These are phyloP conservation scores for Akanthomyces lecanii DNA, from an alignment of 2,329 filamentous ascomycete species.

Conservation along the genomic window DNA sequence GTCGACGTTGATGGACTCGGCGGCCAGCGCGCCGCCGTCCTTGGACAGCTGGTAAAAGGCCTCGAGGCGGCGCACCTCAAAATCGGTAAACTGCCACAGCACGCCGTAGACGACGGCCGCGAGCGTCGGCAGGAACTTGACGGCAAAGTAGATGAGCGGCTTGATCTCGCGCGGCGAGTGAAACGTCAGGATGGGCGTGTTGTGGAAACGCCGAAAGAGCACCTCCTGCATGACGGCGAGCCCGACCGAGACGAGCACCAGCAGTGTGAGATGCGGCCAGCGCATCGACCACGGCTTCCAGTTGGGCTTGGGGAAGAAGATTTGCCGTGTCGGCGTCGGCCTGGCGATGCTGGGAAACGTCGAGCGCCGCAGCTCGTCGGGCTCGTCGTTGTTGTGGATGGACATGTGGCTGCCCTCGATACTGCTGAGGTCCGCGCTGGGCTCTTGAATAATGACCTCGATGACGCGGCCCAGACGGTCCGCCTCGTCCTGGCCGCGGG, in stretches of 20 bases:
- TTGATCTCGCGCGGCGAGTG: slow-evolving; percentile 46
- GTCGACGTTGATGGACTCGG: slow-evolving; percentile 67
- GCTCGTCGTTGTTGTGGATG: slow-evolving; percentile 20
- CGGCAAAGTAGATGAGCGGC: slow-evolving; percentile 51
- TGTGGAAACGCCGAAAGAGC: slow-evolving; percentile 47
- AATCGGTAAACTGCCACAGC: slow-evolving; percentile 62
- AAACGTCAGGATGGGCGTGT: slow-evolving; percentile 47
- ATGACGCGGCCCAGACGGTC: slow-evolving; percentile 57
- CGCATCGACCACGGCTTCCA: slow-evolving; percentile 65
- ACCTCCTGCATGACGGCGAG: slow-evolving; percentile 52
- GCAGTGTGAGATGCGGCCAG: slow-evolving; percentile 52
- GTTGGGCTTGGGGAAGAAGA: slow-evolving; percentile 60
- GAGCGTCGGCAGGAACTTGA: slow-evolving; percentile 61
- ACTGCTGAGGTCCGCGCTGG: slow-evolving; percentile 48
- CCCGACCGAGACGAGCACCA: slow-evolving; percentile 50
- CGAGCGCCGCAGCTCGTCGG: slow-evolving; percentile 32
- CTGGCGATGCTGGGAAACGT: slow-evolving; percentile 36
- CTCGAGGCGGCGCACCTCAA: slow-evolving; percentile 63
- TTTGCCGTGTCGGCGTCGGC: slow-evolving; percentile 26
- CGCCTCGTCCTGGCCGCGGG: slow-evolving; percentile 53
- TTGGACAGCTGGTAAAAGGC: slow-evolving; percentile 63
- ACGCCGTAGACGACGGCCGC: slow-evolving; percentile 59
- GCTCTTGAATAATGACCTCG: slow-evolving; percentile 49
- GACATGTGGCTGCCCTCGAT: slow-evolving; percentile 41
- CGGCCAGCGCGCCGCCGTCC: slow-evolving; percentile 55